Conservation (phyloP, 1,284 basidiomycete genomes). For the Thecaphora thlaspeos region DNA sequence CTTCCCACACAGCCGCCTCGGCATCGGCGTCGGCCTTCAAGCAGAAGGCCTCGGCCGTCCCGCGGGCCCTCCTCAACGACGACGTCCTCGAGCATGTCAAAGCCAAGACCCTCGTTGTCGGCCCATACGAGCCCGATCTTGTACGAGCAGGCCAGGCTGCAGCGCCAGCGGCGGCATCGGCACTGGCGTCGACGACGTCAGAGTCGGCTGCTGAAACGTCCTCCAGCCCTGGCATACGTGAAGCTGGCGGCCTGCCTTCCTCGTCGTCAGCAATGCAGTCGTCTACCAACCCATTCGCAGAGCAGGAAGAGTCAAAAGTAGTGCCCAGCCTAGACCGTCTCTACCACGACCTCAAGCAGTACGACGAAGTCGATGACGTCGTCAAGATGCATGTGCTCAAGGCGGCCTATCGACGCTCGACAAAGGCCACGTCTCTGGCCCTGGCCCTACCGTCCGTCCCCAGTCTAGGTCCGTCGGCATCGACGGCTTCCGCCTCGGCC, state of each 20-base stretch:
- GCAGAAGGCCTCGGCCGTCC: slow-evolving; percentile 14
- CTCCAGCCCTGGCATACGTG: no score
- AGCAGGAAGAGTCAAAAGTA: neutral
- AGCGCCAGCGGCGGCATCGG: no score
- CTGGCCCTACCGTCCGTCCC: neutral
- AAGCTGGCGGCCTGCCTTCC: neutral
- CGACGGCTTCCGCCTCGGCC: neutral
- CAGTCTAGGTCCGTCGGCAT: neutral
- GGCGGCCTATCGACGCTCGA: neutral
- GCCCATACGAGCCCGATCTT: slow-evolving; percentile 1
- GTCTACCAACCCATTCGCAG: neutral
- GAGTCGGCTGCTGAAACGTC: neutral
- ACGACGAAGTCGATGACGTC: slow-evolving; percentile 2
- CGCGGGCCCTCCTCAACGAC: slow-evolving; percentile 20
- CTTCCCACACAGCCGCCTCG: slow-evolving; percentile 17
- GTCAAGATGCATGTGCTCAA: slow-evolving; percentile 2
- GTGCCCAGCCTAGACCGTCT: neutral
- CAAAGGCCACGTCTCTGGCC: slow-evolving; percentile 1
- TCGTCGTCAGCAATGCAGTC: neutral
- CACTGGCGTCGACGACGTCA: neutral
- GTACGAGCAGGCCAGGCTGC: neutral
- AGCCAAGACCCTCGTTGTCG: slow-evolving; percentile 43
- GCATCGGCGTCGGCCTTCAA: neutral
- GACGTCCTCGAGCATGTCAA: slow-evolving; percentile 44
- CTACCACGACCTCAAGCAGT: neutral